A percentile compares a stretch with the other conserved stretches of the same genome.
phyloP scores from a whole-genome alignment of 75 land plant genomes.

The Pinus taeda region DNA sequence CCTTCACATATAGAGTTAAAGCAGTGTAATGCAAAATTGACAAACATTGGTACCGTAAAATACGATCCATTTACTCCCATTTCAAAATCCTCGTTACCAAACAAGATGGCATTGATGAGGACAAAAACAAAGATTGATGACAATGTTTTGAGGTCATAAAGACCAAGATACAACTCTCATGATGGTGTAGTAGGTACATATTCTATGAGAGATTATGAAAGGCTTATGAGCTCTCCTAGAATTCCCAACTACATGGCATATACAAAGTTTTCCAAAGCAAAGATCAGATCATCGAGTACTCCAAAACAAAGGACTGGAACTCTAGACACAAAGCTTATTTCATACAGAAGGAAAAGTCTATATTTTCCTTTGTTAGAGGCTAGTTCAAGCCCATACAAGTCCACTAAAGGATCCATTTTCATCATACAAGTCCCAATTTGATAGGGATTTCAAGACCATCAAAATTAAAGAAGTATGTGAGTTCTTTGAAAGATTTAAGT shows the following conservation, averaged over 20 bases:
- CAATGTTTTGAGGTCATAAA: conserved; percentile 8
- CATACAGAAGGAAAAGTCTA: conserved; percentile 8
- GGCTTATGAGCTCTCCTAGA: conserved; percentile 64
- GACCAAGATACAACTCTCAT: conserved; percentile 17
- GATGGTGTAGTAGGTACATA: conserved; percentile 18
- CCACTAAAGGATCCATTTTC: conserved; percentile 20
- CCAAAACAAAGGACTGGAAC: not conserved
- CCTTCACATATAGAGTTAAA: not conserved
- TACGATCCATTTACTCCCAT: not conserved
- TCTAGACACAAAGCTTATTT: too few species aligned
- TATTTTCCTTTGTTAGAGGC: not conserved
- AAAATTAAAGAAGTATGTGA: conserved; percentile 1
- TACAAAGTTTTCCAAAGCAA: not conserved
- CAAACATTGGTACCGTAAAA: too few species aligned
- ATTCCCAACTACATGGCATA: not conserved
- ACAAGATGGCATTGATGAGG: conserved; percentile 13
- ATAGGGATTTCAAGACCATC: not conserved
- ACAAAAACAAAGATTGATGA: conserved; percentile 2
- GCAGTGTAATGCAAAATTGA: too few species aligned
- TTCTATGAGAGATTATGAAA: conserved; percentile 56
- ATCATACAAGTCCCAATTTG: too few species aligned
- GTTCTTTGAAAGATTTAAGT: not conserved
- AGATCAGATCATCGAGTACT: too few species aligned
- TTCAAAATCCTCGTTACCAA: conserved; percentile 14
- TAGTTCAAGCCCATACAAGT: not conserved